Conservation (phyloP, 176 grass and related monocot genomes). For the Luzula sylvatica region DNA sequence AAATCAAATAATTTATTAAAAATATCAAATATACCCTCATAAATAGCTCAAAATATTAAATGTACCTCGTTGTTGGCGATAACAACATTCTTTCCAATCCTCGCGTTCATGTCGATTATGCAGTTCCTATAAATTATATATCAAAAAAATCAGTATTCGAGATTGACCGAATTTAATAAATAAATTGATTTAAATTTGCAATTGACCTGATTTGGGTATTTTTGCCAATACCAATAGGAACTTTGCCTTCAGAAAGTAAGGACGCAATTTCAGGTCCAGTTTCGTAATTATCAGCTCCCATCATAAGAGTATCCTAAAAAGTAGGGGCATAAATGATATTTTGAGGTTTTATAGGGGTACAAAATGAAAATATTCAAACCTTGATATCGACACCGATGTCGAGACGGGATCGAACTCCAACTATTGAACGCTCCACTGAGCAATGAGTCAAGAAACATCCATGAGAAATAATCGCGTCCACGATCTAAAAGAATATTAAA, state of each 20-base stretch:
- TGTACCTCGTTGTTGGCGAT: conserved; percentile 49
- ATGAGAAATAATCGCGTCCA: conserved; percentile 43
- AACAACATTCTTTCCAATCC: conserved; percentile 43
- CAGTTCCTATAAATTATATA: conserved; percentile 35
- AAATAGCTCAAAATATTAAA: too few relatives aligned
- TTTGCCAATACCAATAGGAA: conserved; percentile 53
- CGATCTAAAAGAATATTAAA: conserved; percentile 28
- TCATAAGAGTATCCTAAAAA: conserved; percentile 65
- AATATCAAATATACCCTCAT: too few relatives aligned
- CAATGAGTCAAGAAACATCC: conserved; percentile 68
- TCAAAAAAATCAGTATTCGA: neutral
- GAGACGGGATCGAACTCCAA: conserved; percentile 51
- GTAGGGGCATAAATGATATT: too few relatives aligned
- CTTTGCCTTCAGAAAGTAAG: conserved; percentile 33
- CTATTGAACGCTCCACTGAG: conserved; percentile 38
- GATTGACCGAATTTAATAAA: neutral
- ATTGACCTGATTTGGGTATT: conserved; percentile 65
- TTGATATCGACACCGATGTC: conserved; percentile 35
- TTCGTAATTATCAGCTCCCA: conserved; percentile 58
- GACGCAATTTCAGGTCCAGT: conserved; percentile 42
- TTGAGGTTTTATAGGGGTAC: neutral
- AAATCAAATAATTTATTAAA: neutral
- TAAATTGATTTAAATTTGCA: neutral
- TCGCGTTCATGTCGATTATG: conserved; percentile 78
- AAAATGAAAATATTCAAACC: conserved; percentile 26